phyloP scores from a whole-genome alignment of 345 rosid genomes.

The Eucalyptus curtisii region DNA sequence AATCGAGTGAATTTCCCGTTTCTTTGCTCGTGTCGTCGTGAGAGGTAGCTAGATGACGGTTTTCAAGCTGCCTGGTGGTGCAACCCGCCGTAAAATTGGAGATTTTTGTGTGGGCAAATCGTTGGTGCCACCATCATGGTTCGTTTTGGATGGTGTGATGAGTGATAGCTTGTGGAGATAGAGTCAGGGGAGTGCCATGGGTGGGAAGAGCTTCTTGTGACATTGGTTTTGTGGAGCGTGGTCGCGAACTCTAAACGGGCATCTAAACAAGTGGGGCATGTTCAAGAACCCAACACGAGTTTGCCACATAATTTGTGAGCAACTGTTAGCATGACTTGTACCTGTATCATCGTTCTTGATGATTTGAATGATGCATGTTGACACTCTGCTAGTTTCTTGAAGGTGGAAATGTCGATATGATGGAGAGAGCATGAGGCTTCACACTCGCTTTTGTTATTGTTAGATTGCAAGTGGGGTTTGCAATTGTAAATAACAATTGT shows the following conservation, averaged over 20 bases:
- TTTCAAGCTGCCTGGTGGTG: neutral
- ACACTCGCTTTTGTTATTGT: neutral
- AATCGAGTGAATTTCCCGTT: neutral
- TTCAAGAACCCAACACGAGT: neutral
- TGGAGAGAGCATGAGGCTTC: neutral
- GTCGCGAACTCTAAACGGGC: neutral
- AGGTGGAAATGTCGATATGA: neutral
- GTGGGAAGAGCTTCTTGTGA: neutral
- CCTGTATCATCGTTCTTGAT: neutral
- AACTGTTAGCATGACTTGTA: neutral
- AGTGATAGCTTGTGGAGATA: neutral
- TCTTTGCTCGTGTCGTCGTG: neutral
- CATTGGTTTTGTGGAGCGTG: neutral
- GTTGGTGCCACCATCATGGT: neutral
- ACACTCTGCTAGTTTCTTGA: neutral
- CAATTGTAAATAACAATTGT: neutral
- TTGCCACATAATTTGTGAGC: neutral
- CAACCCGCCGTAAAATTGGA: neutral
- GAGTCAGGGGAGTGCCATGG: neutral
- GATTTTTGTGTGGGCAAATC: neutral
- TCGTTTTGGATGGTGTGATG: neutral
- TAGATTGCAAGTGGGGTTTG: neutral
- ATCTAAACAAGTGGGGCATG: neutral
- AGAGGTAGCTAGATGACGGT: neutral
- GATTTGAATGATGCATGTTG: neutral